Evolutionary conservation across 257 asterid species (phyloP), one percentile per base, ranked within the genome.

Genomic region (Perilla frutescens): DNA sequence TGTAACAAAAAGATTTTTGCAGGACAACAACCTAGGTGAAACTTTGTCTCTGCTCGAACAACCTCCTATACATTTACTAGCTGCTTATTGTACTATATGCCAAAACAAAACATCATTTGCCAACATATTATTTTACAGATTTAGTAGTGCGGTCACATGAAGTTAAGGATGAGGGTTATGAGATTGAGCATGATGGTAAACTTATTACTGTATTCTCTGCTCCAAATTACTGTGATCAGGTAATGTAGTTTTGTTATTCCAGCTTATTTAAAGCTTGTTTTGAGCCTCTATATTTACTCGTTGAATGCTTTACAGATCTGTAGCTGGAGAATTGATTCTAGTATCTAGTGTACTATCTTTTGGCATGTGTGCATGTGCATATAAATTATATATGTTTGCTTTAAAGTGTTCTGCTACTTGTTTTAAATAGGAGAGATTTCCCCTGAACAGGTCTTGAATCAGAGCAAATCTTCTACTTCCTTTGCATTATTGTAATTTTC

Each of bases 201-300:
- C 93, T 95, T 39, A 92, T 95, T 53, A 95, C 98, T 3, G 99
- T 95, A 10, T 95, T 95, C 81, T 95, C 99, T 36, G 98, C 99
- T 70, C 99, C 99, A 61, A 95, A 95, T 84, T 95, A 92, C 78
- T 92, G 98, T 77, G 99, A 95, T 77, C 98, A 95, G 98, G 99
- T 95, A 85, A 79, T 54, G 14, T 78, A 39, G 15, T 77, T 72
- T 57, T 76, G n/a, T 45, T 8, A 6, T 40, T 61, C 70, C 61
- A 59, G 5, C 78, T 62, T 59, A 14, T 60, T 34, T 10, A 69
- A 62, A 66, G 12, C 73, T 40, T 39, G 65, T 70, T 45, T 77
- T 50, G 62, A 63, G 72, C 43, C 53, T 53, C 39, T 62, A 2
- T 29, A 20, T 68, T 68, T 15, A 65, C 62, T 26, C 54, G 20